These are phyloP conservation scores for Cutaneotrichosporon arboriforme DNA, from an alignment of 1,284 basidiomycete genomes.

Conservation along the genomic window DNA sequence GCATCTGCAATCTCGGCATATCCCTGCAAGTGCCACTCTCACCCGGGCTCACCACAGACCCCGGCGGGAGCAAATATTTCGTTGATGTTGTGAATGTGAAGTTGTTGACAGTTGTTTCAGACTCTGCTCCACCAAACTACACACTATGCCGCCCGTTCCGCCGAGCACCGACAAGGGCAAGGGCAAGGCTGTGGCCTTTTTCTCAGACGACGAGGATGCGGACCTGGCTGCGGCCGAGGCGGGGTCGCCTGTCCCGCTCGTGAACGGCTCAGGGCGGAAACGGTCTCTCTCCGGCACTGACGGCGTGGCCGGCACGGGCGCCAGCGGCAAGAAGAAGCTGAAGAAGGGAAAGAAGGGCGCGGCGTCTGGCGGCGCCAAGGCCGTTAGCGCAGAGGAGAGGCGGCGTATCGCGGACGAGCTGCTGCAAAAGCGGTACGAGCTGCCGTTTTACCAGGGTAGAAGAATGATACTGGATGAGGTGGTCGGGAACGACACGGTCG, in stretches of 20 bases:
- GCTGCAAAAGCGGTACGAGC: conserved; percentile 59
- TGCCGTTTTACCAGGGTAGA: conserved; percentile 73
- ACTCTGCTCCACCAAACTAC: background rate
- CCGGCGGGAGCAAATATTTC: conserved; percentile 13
- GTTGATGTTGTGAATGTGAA: background rate
- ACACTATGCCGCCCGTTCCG: conserved; percentile 9
- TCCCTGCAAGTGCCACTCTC: too few species aligned
- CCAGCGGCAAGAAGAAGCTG: conserved; percentile 2
- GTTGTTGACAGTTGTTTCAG: background rate
- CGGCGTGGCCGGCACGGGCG: background rate
- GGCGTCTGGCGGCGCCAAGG: conserved; percentile 8
- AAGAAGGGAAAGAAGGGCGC: conserved; percentile 1
- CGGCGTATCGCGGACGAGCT: conserved; percentile 45
- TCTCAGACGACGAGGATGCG: conserved; percentile 18
- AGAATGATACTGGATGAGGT: conserved; percentile 70
- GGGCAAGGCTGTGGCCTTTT: conserved; percentile 11
- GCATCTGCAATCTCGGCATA: too few species aligned
- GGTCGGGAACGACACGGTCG: conserved; percentile 73
- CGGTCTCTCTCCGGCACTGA: too few species aligned
- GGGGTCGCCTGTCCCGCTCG: conserved; percentile 3
- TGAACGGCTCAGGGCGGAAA: background rate
- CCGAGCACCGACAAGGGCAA: background rate
- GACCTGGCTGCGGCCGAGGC: background rate
- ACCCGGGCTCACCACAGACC: background rate
- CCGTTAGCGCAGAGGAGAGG: conserved; percentile 14